Evolutionary conservation across 371 early-diverging fungal genomes (phyloP), one percentile per base, ranked within the genome.

Genomic region (Dichotomocladium elegans): DNA sequence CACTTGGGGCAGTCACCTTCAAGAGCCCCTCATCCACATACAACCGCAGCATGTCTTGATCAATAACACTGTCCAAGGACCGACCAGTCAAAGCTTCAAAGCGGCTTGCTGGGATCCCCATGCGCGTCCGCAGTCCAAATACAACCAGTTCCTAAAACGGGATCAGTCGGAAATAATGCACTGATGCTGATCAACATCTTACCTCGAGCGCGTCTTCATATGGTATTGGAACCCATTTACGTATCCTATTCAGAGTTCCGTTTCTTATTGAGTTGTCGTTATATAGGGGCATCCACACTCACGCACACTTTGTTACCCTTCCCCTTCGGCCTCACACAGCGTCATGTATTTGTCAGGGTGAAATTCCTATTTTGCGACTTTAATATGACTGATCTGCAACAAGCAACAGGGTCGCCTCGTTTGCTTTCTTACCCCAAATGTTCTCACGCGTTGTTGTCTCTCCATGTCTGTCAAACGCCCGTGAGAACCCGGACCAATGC

Each of bases 401-500:
- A 1, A 10, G 12, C 5, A 40, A 3, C 15, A 40, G 26, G 6
- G 12, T 34, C 7, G 22, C 14, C 40, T 24, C 12, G 14, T 50
- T 35, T 37, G 27, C 21, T 15, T 49, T 31, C 68, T 53, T 61
- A 86, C 84, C 17, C 85, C 82, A 61, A 80, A 83, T 0, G 89
- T 83, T 19, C 88, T 64, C 22, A 63, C 43, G 1, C 81, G 62
- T 33, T 55, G 44, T 3, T 70, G 53, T n/a, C 51, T 65, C 1
- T 42, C 50, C 10, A 58, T 57, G 17, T 76, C 71, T 3, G 67
- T 71, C 40, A 88, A 44, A 12, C 92, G 74, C 3, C 93, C 92
- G 59, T 93, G 94, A 3, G 94, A 90, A 10, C 93, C 93, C 2
- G 93, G 93, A 0, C 93, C 94, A 28, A 93, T 75, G 0, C 83